Evolutionary conservation across 768 basidiomycete genomes (phyloP).

Genomic region (Suillus hirtellus): DNA sequence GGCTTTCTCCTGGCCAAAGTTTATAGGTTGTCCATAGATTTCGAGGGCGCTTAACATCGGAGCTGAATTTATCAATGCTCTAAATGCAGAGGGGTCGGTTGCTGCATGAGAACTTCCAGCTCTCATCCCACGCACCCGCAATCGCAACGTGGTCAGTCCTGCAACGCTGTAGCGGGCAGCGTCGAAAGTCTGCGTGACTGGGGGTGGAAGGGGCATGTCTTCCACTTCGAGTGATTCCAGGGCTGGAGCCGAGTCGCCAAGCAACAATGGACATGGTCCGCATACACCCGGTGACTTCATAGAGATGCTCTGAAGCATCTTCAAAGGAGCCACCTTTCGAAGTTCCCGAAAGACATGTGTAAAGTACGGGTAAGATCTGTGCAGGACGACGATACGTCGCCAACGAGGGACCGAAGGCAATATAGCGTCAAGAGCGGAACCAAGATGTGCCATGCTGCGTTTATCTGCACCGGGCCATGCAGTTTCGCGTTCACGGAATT

Average conservation of each 20-base stretch:
- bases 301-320: slow-evolving; percentile 8
- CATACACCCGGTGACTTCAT: slow-evolving; percentile 2
- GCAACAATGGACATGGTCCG: slow-evolving; percentile 2
- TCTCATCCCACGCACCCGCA: slow-evolving; percentile 1
- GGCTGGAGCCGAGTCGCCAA: slow-evolving; percentile 3
- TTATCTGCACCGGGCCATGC: slow-evolving; percentile 5
- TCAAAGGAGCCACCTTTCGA: slow-evolving; percentile 2
- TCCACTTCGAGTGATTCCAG: slow-evolving; percentile 5
- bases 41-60: slow-evolving; percentile 6
- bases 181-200: slow-evolving; percentile 5
- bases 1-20: slow-evolving; percentile 5
- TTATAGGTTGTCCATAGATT: slow-evolving; percentile 7
- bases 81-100: slow-evolving; percentile 9
- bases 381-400: slow-evolving; percentile 4
- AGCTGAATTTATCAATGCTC: slow-evolving; percentile 5
- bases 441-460: slow-evolving; percentile 6
- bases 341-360: slow-evolving; percentile 6
- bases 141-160: slow-evolving; percentile 4
- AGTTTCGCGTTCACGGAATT: slow-evolving; percentile 4
- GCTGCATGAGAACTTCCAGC: slow-evolving; percentile 6
- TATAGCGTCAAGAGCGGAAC: background rate
- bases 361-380: slow-evolving; percentile 8
- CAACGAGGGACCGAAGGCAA: slow-evolving; percentile 2
- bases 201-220: slow-evolving; percentile 8
- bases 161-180: slow-evolving; percentile 8